Evolutionary conservation across 2,329 filamentous ascomycete genomes (phyloP).

Genomic region (Diaporthe batatas): DNA sequence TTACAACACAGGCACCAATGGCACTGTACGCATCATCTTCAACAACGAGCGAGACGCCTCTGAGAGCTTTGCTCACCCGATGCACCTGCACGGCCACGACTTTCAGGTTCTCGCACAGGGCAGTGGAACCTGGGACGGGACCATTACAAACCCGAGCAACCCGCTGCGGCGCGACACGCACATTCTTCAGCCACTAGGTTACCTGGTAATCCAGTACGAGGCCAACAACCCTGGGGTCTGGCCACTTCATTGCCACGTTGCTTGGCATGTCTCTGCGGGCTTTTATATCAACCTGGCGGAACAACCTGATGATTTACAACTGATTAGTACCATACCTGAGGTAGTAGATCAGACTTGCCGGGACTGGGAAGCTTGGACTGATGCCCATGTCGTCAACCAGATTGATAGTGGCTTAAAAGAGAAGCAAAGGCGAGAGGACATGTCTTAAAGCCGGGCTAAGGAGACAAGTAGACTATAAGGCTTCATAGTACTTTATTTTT

Average conservation of each 20-base stretch:
- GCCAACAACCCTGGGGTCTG: conserved; percentile 38
- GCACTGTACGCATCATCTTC: conserved; percentile 6
- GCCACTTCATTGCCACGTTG: conserved; percentile 34
- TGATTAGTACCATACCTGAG: background rate
- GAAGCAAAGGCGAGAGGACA: background rate
- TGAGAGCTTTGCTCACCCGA: conserved; percentile 24
- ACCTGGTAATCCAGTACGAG: conserved; percentile 20
- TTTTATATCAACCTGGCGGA: conserved; percentile 27
- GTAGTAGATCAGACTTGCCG: conserved; percentile 5
- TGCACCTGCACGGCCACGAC: conserved; percentile 37
- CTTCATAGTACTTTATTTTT: too few relatives aligned
- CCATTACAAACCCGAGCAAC: background rate
- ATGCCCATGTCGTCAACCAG: background rate
- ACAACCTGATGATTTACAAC: background rate
- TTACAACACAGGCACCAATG: background rate
- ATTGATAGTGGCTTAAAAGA: conserved; percentile 5
- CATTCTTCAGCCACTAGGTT: conserved; percentile 28
- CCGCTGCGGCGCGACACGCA: conserved; percentile 30
- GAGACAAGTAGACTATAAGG: too few relatives aligned
- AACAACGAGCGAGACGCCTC: conserved; percentile 5
- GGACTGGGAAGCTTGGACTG: background rate
- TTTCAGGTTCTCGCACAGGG: conserved; percentile 28
- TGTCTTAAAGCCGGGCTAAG: too few relatives aligned
- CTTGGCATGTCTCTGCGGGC: conserved; percentile 30
- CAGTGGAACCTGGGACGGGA: conserved; percentile 18